phyloP scores from a whole-genome alignment of 495 filamentous ascomycete genomes.

The Aspergillus campestris region DNA sequence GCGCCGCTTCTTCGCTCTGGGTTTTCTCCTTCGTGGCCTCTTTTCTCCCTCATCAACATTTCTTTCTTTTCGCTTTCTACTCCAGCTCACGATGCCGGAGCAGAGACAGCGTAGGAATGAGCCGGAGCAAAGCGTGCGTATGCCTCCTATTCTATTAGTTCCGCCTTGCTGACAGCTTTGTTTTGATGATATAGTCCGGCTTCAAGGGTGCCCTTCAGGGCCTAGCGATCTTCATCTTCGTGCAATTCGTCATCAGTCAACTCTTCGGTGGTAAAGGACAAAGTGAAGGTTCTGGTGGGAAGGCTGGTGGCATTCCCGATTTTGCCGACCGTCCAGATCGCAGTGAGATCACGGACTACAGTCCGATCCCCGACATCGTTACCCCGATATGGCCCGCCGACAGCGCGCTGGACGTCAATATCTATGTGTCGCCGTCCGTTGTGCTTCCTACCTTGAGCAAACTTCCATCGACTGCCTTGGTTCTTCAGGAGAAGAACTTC shows the following conservation, averaged over 20 bases:
- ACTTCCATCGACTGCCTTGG: slow-evolving; percentile 45
- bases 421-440: slow-evolving; percentile 74
- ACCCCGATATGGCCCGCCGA: slow-evolving; percentile 82
- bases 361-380: slow-evolving; percentile 62
- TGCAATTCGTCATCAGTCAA: slow-evolving; percentile 54
- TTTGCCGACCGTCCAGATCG: slow-evolving; percentile 55
- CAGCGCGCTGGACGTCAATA: slow-evolving; percentile 68
- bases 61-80: slow-evolving; percentile 9
- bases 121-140: slow-evolving; percentile 29
- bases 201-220: slow-evolving; percentile 53
- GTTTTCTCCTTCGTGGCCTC: slow-evolving; percentile 20
- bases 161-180: slow-evolving; percentile 14
- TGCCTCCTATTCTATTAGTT: background rate
- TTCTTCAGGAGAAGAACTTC: slow-evolving; percentile 75
- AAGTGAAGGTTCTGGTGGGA: slow-evolving; percentile 31
- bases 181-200: slow-evolving; percentile 34
- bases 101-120: slow-evolving; percentile 35
- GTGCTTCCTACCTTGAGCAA: slow-evolving; percentile 57
- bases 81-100: slow-evolving; percentile 34
- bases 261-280: slow-evolving; percentile 46
- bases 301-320: slow-evolving; percentile 49
- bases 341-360: slow-evolving; percentile 58
- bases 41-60: slow-evolving; percentile 10
- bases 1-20: background rate
- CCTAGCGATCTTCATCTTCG: slow-evolving; percentile 59